These are phyloP conservation scores for Darksidea phi DNA, from an alignment of 495 filamentous ascomycete genomes.

Conservation along the genomic window DNA sequence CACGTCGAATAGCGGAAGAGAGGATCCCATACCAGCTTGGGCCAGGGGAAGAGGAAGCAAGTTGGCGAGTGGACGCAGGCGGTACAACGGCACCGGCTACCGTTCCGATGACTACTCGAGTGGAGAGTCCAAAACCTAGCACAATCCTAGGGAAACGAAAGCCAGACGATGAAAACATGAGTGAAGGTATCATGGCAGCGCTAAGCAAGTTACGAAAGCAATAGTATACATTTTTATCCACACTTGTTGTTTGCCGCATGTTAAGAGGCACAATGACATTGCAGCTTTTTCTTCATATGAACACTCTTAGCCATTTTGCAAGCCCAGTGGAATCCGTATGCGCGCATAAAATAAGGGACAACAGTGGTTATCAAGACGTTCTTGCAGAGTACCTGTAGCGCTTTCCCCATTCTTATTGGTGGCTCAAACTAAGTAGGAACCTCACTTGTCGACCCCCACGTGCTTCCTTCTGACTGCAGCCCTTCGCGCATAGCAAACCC, in stretches of 20 bases:
- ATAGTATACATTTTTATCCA: not conserved
- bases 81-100: not conserved
- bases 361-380: not conserved
- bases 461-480: not conserved
- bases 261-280: not conserved
- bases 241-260: not conserved
- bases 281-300: not conserved
- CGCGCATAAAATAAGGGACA: not conserved
- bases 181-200: constrained; percentile 58
- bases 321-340: too few relatives aligned
- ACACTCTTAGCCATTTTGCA: too few relatives aligned
- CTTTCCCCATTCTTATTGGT: constrained; percentile 1
- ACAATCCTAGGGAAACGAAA: constrained; percentile 42
- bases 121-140: not conserved
- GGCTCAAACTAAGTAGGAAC: not conserved
- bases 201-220: constrained; percentile 50
- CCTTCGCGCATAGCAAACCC: not conserved
- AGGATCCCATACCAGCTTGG: constrained; percentile 34
- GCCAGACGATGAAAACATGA: constrained; percentile 45
- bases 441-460: not conserved
- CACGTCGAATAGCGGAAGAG: constrained; percentile 39
- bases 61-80: constrained; percentile 38
- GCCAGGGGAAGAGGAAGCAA: constrained; percentile 46
- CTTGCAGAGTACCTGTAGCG: not conserved
- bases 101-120: constrained; percentile 1